Conservation (phyloP, 2,329 filamentous ascomycete species). For the Phialocephala sp. region DNA sequence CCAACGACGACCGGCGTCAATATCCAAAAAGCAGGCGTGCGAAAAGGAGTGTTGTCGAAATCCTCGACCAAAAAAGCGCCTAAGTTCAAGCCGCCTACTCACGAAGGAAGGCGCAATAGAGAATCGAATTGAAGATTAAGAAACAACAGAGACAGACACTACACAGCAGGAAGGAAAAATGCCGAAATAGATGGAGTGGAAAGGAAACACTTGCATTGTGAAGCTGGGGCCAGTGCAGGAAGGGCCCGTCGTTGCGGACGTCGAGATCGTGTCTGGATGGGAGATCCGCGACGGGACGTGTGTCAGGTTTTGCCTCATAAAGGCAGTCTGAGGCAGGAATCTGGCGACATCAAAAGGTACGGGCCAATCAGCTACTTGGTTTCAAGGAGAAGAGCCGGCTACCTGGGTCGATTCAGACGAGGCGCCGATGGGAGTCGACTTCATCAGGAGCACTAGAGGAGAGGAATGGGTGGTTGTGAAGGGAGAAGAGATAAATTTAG, state of each 20-base stretch:
- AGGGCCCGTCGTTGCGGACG: constrained; percentile 16
- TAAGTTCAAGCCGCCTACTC: constrained; percentile 7
- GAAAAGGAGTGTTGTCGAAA: constrained; percentile 25
- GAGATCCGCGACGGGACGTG: constrained; percentile 34
- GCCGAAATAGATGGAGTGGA: constrained; percentile 11
- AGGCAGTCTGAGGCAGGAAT: constrained; percentile 27
- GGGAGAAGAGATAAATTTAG: background rate
- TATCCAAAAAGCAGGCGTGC: constrained; percentile 16
- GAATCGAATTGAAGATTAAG: constrained; percentile 20
- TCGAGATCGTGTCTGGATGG: constrained; percentile 16
- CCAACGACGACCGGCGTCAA: constrained; percentile 42
- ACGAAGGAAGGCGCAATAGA: constrained; percentile 22
- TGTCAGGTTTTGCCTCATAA: constrained; percentile 36
- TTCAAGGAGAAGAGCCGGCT: background rate
- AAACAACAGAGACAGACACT: constrained; percentile 28
- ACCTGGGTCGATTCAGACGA: constrained; percentile 5
- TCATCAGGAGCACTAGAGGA: no score
- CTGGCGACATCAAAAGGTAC: background rate
- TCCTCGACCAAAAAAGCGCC: constrained; percentile 15
- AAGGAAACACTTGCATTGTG: constrained; percentile 35
- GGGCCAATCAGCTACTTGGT: background rate
- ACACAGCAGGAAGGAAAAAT: constrained; percentile 21
- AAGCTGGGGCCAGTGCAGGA: constrained; percentile 23
- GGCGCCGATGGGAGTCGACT: constrained; percentile 1
- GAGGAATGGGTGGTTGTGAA: background rate